Evolutionary conservation across 1,284 basidiomycete species (phyloP).

Genomic region (Phellopilus nigrolimitatus): DNA sequence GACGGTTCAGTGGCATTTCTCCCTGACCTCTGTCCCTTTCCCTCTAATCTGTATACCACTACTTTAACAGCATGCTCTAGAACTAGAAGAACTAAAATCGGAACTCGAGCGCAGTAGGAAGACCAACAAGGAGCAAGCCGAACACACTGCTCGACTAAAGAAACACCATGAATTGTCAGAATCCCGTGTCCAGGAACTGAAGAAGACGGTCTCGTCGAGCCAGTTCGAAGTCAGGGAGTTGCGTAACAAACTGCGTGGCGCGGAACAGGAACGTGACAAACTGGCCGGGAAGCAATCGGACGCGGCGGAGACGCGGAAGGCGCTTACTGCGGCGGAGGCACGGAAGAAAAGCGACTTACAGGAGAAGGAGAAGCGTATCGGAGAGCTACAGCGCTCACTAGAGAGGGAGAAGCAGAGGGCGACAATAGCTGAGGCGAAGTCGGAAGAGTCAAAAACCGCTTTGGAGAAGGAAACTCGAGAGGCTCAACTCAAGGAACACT

Average conservation of each 20-base stretch:
- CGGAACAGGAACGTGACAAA: conserved; percentile 56
- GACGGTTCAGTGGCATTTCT: conserved; percentile 34
- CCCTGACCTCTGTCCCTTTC: conserved; percentile 5
- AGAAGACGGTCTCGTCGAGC: conserved; percentile 43
- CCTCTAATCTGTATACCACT: conserved; percentile 11
- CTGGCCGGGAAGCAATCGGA: conserved; percentile 49
- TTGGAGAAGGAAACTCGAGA: conserved; percentile 33
- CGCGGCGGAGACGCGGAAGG: conserved; percentile 46
- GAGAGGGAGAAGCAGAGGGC: conserved; percentile 46
- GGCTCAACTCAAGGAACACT: conserved; percentile 28
- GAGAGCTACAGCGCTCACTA: conserved; percentile 51
- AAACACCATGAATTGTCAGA: conserved; percentile 56
- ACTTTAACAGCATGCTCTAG: conserved; percentile 46
- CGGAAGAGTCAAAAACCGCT: conserved; percentile 34
- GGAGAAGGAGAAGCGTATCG: conserved; percentile 49
- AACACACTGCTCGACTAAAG: conserved; percentile 55
- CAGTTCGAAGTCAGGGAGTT: conserved; percentile 61
- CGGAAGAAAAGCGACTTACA: conserved; percentile 48
- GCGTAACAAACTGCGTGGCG: conserved; percentile 49
- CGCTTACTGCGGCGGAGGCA: conserved; percentile 43
- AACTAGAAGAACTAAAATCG: conserved; percentile 53
- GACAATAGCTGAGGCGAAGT: conserved; percentile 44
- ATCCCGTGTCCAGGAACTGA: conserved; percentile 51
- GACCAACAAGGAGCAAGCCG: conserved; percentile 45
- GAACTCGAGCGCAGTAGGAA: conserved; percentile 51